Evolutionary conservation across 208 protist species (phyloP), one percentile per base, ranked within the genome.

Genomic region (Leishmania arabica): DNA sequence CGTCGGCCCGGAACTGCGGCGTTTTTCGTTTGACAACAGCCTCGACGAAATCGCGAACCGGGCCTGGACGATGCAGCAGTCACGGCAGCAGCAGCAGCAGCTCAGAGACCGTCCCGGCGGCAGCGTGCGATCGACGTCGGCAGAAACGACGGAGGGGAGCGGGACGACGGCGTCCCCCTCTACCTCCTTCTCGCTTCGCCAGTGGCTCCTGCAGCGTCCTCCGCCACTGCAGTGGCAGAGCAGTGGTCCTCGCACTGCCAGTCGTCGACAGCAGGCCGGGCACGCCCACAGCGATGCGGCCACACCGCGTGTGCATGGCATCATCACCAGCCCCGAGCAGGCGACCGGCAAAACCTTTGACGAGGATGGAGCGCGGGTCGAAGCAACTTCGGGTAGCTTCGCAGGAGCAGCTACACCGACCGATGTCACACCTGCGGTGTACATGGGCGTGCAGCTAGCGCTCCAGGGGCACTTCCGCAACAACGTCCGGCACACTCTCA

Each of bases 391-490:
- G 15, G 31, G n/a, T 24, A 76, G 31, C 72, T 60, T 76, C 17
- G 72, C 72, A n/a, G 53, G 19, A 11, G 42, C 54, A 24, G 72
- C 74, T 60, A 65, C 64, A 70, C 34, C 75, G 27, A 42, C 27
- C 13, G 37, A 79, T 24, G 74, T 82, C 24, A 71, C 74, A 13
- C 73, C 82, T 17, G 73, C 73, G 2, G 65, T 86, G 40, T 86
- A 79, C 78, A 82, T 53, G 37, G 82, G 82, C 15, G 78, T 86
- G 42, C 82, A 86, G 54, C 78, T 82, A 31, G 82, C 82, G 0
- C 64, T 86, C 19, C 71, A 86, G 34, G 73, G 75, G 47, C 82
- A 86, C 82, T 86, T 86, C n/a, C 71, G 82, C 3, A 75, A 82
- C 58, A 86, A 79, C 27, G 78, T 86, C 45, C 80, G 80, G 56